A percentile compares a stretch with the other conserved stretches of the same genome.
Evolutionary conservation across 2,329 filamentous ascomycete species (phyloP).

Genomic region (Fusarium vanettenii): DNA sequence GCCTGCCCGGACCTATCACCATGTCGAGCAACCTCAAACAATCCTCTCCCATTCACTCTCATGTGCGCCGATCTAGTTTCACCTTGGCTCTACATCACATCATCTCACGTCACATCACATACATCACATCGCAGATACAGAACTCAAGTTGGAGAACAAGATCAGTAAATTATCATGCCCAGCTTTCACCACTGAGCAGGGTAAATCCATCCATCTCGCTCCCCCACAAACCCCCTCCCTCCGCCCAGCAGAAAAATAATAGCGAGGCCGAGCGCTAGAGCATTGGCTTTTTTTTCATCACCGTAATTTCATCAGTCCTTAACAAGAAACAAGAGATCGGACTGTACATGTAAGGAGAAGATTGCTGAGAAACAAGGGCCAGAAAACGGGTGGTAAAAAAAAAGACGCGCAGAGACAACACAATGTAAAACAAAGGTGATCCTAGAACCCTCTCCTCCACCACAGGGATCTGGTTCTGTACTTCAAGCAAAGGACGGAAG

Average conservation of each 20-base stretch:
- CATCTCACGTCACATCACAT: conserved; percentile 1
- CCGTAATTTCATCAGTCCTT: conserved; percentile 46
- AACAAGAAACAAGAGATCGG: conserved; percentile 30
- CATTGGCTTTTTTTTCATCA: conserved; percentile 38
- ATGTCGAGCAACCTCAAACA: conserved; percentile 27
- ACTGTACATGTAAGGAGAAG: conserved; percentile 38
- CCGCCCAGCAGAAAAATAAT: conserved; percentile 6
- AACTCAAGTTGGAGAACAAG: conserved; percentile 27
- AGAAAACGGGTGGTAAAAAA: conserved; percentile 26
- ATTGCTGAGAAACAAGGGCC: conserved; percentile 21
- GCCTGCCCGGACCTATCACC: conserved; percentile 18
- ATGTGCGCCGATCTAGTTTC: conserved; percentile 26
- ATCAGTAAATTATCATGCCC: conserved; percentile 35
- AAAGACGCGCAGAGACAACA: conserved; percentile 17
- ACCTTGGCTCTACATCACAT: conserved; percentile 6
- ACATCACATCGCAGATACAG: neutral
- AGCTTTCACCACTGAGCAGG: conserved; percentile 37
- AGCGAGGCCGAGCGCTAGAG: conserved; percentile 17
- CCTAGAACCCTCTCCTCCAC: conserved; percentile 6
- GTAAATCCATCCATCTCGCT: conserved; percentile 26
- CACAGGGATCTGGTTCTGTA: conserved; percentile 25
- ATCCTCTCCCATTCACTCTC: neutral
- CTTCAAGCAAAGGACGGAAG: conserved; percentile 38
- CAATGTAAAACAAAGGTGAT: conserved; percentile 19
- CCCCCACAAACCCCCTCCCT: conserved; percentile 6